These are phyloP conservation scores for Pseudotsuga menziesii DNA, from an alignment of 75 land plant genomes.

Conservation along the genomic window DNA sequence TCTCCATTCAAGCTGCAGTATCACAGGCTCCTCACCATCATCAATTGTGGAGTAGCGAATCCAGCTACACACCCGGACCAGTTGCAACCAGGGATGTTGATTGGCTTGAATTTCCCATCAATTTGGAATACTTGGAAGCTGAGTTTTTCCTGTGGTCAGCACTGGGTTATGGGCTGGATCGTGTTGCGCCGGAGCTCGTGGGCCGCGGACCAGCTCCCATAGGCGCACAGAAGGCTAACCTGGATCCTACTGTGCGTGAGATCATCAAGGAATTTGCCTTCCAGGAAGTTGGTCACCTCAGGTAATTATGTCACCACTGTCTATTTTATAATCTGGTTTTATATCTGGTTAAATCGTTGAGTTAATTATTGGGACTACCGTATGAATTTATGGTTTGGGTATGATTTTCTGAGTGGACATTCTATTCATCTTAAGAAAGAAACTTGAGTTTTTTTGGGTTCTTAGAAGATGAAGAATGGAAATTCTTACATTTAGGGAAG, in stretches of 20 bases:
- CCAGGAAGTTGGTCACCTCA: slow-evolving; percentile 62
- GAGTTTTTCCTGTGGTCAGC: slow-evolving; percentile 51
- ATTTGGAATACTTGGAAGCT: slow-evolving; percentile 53
- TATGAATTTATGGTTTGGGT: too few relatives aligned
- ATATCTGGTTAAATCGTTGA: neutral
- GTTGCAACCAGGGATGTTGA: slow-evolving; percentile 18
- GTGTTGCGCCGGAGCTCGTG: slow-evolving; percentile 23
- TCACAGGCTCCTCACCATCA: too few relatives aligned
- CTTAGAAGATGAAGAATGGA: too few relatives aligned
- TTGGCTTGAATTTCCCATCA: slow-evolving; percentile 28
- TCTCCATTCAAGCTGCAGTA: too few relatives aligned
- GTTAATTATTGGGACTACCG: too few relatives aligned
- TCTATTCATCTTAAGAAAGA: too few relatives aligned
- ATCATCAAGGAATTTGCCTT: slow-evolving; percentile 34
- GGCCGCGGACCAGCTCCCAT: slow-evolving; percentile 46
- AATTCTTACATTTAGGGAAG: too few relatives aligned
- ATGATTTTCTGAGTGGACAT: too few relatives aligned
- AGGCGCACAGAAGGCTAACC: slow-evolving; percentile 51
- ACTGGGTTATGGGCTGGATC: slow-evolving; percentile 45
- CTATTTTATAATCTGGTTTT: too few relatives aligned
- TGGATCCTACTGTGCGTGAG: slow-evolving; percentile 25
- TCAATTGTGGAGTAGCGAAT: too few relatives aligned
- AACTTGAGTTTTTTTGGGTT: too few relatives aligned
- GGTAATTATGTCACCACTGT: slow-evolving; percentile 7
- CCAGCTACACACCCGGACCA: too few relatives aligned